Evolutionary conservation across 2,329 filamentous ascomycete genomes (phyloP), one percentile per base, ranked within the genome.

Genomic region (Sodiomyces alkalinus): DNA sequence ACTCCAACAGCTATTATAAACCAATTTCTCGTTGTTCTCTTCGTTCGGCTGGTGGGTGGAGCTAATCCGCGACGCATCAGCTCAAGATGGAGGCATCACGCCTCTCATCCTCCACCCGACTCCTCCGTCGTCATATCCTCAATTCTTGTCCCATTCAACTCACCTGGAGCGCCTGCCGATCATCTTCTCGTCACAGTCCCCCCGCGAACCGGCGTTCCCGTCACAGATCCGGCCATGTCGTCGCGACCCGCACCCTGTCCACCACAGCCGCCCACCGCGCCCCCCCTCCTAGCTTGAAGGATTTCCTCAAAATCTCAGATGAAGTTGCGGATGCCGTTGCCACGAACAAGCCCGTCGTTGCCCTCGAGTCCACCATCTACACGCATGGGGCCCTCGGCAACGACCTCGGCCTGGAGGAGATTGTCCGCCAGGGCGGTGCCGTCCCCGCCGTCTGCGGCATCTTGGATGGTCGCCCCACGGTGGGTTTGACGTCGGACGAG

Each of bases 351-450:
- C 87, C 90, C 1, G 76, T 98, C 4, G 86, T 98, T 8, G 90
- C 87, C 11, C 65, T 98, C 4, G 90, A 98, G 53, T 85, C 82
- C 2, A 93, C 90, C 4, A 96, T 98, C 41, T 96, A 98, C 53
- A 98, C 90, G 2, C 90, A 98, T 55, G 86, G 85, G 22, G 74
- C 79, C 14, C 62, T 98, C 10, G 81, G 82, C n/a, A 68, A 73
- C 19, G 63, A 67, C 25, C 56, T 71, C 13, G 67, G 77, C 26
- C 69, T 96, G 34, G 82, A 94, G 46, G 73, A 75, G 9, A 64
- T 92, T 22, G 80, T 96, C 27, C 78, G 90, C 25, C 60, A 64
- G 22, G 69, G 85, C 51, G 90, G 90, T 21, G 83, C 68, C 11
- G 68, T 94, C 10, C 90, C 90, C 3, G 90, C 90, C 17, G 92